A percentile compares a stretch with the other conserved stretches of the same genome.
Evolutionary conservation across 23 red algal genomes (phyloP).

Genomic region (Cyanidiococcus yangmingshanensis): DNA sequence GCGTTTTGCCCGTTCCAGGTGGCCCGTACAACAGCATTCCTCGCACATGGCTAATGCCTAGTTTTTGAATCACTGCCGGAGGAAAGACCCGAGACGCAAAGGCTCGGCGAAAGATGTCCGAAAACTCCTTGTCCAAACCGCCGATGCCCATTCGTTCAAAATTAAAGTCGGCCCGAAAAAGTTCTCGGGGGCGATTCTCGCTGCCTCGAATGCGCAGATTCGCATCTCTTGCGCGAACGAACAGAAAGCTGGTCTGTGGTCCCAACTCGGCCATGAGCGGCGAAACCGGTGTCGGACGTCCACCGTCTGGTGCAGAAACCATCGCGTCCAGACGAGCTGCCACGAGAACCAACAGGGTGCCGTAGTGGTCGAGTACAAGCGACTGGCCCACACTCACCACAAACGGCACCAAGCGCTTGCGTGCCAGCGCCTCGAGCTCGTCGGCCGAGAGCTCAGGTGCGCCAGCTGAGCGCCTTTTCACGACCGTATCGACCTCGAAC

Average conservation of each 20-base stretch:
- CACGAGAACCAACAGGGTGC: slow-evolving; percentile 35
- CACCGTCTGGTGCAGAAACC: background rate
- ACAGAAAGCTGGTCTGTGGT: slow-evolving; percentile 38
- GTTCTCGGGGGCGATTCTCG: slow-evolving; percentile 59
- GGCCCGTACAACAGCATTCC: slow-evolving; percentile 97
- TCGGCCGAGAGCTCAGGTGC: slow-evolving; percentile 44
- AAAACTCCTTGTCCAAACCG: slow-evolving; percentile 94
- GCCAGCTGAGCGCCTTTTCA: slow-evolving; percentile 19
- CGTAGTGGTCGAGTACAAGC: slow-evolving; percentile 51
- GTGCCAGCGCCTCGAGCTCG: slow-evolving; percentile 38
- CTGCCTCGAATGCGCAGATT: slow-evolving; percentile 43
- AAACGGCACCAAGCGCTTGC: slow-evolving; percentile 31
- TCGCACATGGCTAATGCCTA: slow-evolving; percentile 93
- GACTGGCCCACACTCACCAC: slow-evolving; percentile 41
- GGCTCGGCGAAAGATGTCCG: slow-evolving; percentile 85
- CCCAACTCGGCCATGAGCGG: background rate
- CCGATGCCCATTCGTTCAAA: slow-evolving; percentile 99
- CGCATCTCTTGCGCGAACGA: slow-evolving; percentile 50
- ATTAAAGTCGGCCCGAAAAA: slow-evolving; percentile 83
- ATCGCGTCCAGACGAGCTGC: slow-evolving; percentile 25
- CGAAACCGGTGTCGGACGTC: background rate
- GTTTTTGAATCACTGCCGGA: slow-evolving; percentile 64
- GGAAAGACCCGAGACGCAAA: slow-evolving; percentile 99
- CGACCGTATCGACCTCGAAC: slow-evolving; percentile 64
- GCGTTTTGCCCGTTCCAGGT: slow-evolving; percentile 90